Conservation (phyloP, 129 eudicot genomes). For the Centrapalus pauciflorus region DNA sequence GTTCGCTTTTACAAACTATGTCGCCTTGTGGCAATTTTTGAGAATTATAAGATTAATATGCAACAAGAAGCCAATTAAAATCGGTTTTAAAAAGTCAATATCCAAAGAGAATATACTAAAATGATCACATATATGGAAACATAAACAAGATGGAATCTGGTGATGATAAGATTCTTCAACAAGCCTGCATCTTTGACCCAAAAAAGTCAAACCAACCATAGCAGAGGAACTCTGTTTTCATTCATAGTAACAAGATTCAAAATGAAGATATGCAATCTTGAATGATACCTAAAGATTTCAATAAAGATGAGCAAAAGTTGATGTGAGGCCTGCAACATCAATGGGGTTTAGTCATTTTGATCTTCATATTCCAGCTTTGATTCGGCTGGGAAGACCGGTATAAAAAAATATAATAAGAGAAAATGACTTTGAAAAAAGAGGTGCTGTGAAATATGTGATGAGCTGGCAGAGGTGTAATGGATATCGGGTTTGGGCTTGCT, state of each 20-base stretch:
- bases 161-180: neutral
- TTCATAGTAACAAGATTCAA: conserved; percentile 1
- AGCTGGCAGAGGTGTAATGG: neutral
- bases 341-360: neutral
- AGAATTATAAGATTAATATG: neutral
- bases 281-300: conserved; percentile 1
- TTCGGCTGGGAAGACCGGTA: neutral
- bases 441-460: no score
- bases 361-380: neutral
- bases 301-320: neutral
- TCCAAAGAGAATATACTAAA: neutral
- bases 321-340: neutral
- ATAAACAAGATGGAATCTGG: neutral
- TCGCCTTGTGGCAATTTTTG: neutral
- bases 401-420: neutral
- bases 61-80: neutral
- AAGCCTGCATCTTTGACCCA: conserved; percentile 3
- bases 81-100: neutral
- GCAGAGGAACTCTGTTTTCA: conserved; percentile 1
- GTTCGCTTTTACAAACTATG: neutral
- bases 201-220: conserved; percentile 3
- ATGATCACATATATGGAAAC: neutral
- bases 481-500: neutral
- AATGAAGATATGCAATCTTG: neutral
- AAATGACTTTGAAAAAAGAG: neutral